These are phyloP conservation scores for Capsicum rhomboideum DNA, from an alignment of 257 asterid genomes.

Conservation along the genomic window DNA sequence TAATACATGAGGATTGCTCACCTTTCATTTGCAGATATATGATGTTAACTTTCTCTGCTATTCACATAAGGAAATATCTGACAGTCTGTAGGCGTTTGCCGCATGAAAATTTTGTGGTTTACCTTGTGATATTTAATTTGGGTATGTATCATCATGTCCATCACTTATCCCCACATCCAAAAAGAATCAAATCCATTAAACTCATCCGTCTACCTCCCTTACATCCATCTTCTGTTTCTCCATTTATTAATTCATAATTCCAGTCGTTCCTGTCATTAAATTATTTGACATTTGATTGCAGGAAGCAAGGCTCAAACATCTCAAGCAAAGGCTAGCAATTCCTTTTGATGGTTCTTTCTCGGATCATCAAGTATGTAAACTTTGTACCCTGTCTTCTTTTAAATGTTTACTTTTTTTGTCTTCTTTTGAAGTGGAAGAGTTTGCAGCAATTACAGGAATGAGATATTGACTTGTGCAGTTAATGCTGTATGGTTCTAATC, in stretches of 20 bases:
- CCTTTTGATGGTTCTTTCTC: constrained; percentile 77
- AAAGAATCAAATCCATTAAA: not conserved
- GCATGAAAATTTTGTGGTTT: not conserved
- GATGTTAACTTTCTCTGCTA: not conserved
- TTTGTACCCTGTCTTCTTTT: not conserved
- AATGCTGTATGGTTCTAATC: not conserved
- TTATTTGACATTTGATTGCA: constrained; percentile 25
- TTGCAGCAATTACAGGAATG: not conserved
- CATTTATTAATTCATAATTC: constrained; percentile 2
- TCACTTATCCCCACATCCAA: not conserved
- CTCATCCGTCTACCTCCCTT: not conserved
- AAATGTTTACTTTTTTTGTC: not conserved
- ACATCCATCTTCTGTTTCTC: not conserved
- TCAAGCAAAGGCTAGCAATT: constrained; percentile 62
- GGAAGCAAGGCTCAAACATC: constrained; percentile 82
- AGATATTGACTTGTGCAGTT: not conserved
- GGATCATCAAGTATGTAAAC: constrained; percentile 73
- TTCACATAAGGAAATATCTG: not conserved
- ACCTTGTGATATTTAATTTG: not conserved
- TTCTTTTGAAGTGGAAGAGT: not conserved
- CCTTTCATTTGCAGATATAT: not conserved
- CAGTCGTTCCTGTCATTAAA: not conserved
- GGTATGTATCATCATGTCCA: not conserved
- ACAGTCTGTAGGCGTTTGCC: not conserved
- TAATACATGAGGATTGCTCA: constrained; percentile 13